Conservation (phyloP, 768 basidiomycete species). For the Boletus reticulatus region DNA sequence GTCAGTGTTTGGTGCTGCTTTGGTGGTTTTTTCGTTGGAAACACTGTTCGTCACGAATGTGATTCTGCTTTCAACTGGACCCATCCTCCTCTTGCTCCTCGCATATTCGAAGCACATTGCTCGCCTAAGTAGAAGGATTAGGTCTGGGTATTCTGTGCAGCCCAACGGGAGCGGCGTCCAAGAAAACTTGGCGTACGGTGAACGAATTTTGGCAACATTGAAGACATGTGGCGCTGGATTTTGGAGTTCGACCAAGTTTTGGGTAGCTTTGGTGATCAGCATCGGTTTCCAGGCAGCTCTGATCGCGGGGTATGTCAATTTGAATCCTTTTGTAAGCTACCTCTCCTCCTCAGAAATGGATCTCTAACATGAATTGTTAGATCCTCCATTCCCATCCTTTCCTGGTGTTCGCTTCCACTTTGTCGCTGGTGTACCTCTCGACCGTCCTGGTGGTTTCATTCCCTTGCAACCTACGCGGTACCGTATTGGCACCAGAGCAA, state of each 20-base stretch:
- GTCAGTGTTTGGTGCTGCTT: constrained; percentile 55
- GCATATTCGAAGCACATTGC: constrained; percentile 34
- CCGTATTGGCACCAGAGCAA: constrained; percentile 30
- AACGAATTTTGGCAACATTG: constrained; percentile 23
- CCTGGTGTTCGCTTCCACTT: constrained; percentile 46
- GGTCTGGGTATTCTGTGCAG: constrained; percentile 7
- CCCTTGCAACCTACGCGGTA: constrained; percentile 26
- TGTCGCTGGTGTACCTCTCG: constrained; percentile 51
- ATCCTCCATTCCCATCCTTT: constrained; percentile 58
- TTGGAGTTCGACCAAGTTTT: constrained; percentile 60
- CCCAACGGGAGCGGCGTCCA: neutral
- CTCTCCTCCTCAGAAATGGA: neutral
- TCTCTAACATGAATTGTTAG: constrained; percentile 34
- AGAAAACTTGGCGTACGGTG: constrained; percentile 6
- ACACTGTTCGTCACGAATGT: constrained; percentile 56
- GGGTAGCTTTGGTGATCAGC: constrained; percentile 51
- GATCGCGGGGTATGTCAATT: constrained; percentile 44
- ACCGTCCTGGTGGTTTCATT: constrained; percentile 42
- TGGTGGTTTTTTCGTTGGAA: constrained; percentile 55
- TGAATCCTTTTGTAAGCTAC: constrained; percentile 61
- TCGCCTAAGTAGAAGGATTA: constrained; percentile 16
- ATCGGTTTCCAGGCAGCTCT: constrained; percentile 47
- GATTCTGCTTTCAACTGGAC: constrained; percentile 60
- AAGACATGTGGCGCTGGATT: constrained; percentile 29
- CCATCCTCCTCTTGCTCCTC: constrained; percentile 49